Conservation (phyloP, 139 green algal genomes). For the Asterochloris erici region DNA sequence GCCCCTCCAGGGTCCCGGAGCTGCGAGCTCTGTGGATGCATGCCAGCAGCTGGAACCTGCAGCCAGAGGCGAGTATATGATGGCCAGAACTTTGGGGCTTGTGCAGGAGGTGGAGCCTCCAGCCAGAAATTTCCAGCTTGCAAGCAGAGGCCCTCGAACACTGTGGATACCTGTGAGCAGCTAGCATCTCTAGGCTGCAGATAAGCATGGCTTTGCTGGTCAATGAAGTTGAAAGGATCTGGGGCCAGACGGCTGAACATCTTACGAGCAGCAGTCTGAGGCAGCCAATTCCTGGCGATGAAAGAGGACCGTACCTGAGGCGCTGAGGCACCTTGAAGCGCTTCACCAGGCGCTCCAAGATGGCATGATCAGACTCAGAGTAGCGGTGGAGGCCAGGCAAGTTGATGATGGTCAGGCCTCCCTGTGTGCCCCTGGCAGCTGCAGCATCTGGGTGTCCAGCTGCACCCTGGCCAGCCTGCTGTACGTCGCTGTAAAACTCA, state of each 20-base stretch:
- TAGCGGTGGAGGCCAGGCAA: constrained; percentile 42
- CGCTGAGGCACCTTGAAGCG: constrained; percentile 55
- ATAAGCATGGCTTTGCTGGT: too few species aligned
- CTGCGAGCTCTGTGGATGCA: constrained; percentile 49
- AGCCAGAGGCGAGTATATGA: neutral
- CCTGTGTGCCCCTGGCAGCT: too few species aligned
- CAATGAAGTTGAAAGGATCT: too few species aligned
- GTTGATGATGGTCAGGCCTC: constrained; percentile 45
- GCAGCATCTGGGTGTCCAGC: neutral
- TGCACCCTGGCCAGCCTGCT: neutral
- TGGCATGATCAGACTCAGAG: constrained; percentile 44
- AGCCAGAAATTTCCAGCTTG: too few species aligned
- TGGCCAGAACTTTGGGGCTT: too few species aligned
- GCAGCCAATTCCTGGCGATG: neutral
- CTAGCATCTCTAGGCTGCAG: too few species aligned
- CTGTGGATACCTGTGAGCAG: too few species aligned
- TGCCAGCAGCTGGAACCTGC: constrained; percentile 70
- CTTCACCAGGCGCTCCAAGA: constrained; percentile 62
- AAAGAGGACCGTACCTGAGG: constrained; percentile 40
- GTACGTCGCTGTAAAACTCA: constrained; percentile 57
- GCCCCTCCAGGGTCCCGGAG: constrained; percentile 54
- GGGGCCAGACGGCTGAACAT: too few species aligned
- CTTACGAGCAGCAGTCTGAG: too few species aligned
- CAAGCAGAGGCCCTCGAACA: too few species aligned
- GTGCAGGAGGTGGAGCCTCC: too few species aligned